These are phyloP conservation scores for Ormosia emarginata DNA, from an alignment of 306 rosid species.

Conservation along the genomic window DNA sequence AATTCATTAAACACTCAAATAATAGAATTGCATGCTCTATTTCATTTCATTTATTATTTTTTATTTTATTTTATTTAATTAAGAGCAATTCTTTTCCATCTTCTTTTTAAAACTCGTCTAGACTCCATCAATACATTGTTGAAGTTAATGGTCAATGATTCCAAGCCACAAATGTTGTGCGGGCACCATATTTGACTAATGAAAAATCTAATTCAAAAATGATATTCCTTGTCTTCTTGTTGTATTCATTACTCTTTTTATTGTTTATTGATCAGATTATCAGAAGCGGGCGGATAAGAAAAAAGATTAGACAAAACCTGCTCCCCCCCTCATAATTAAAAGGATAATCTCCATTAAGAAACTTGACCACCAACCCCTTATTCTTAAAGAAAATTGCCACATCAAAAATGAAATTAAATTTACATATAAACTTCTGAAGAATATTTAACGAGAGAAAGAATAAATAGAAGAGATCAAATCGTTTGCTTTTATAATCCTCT, in stretches of 20 bases:
- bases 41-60: too few relatives aligned
- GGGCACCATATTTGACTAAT: neutral
- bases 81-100: too few relatives aligned
- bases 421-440: too few relatives aligned
- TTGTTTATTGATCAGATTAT: neutral
- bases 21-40: too few relatives aligned
- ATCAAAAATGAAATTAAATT: too few relatives aligned
- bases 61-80: too few relatives aligned
- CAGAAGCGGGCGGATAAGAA: neutral
- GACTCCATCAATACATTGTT: neutral
- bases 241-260: neutral
- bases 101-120: too few relatives aligned
- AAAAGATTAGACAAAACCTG: neutral
- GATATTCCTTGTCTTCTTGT: neutral
- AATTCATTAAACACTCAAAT: too few relatives aligned
- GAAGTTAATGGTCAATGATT: neutral
- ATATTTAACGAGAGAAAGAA: too few relatives aligned
- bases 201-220: neutral
- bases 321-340: neutral
- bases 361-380: neutral
- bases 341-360: neutral
- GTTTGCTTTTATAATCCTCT: too few relatives aligned
- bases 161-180: neutral
- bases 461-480: too few relatives aligned
- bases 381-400: too few relatives aligned